Percentiles rank a stretch among this genome's conserved stretches.
Evolutionary conservation across 345 rosid species (phyloP).

Genomic region (Citrus reticulata): DNA sequence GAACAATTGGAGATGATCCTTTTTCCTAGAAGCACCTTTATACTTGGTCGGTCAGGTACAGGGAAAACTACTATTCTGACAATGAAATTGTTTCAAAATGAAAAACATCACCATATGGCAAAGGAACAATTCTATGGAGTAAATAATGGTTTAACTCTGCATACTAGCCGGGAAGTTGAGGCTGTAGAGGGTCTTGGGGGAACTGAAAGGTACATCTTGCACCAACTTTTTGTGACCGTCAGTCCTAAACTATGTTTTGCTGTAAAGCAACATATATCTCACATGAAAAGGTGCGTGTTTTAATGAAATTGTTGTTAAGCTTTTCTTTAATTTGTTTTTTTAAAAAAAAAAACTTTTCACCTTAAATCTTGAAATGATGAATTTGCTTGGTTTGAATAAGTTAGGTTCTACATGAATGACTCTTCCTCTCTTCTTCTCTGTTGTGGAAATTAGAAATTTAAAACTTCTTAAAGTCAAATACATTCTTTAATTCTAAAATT

Average conservation of each 20-base stretch:
- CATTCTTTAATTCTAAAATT: not conserved
- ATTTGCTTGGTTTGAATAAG: not conserved
- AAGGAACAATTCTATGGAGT: conserved; percentile 16
- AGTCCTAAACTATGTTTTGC: conserved; percentile 46
- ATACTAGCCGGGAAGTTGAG: not conserved
- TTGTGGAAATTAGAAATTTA: not conserved
- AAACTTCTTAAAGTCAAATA: not conserved
- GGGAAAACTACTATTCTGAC: conserved; percentile 59
- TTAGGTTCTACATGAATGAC: not conserved
- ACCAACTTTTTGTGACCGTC: conserved; percentile 55
- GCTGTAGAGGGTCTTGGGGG: conserved; percentile 4
- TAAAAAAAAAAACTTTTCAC: not conserved
- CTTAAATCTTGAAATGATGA: not conserved
- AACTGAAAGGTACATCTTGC: conserved; percentile 13
- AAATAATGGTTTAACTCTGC: not conserved
- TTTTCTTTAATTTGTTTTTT: too few relatives aligned
- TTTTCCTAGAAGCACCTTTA: conserved; percentile 38
- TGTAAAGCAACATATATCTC: conserved; percentile 35
- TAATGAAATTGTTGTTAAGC: not conserved
- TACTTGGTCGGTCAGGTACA: conserved; percentile 55
- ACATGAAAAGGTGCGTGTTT: not conserved
- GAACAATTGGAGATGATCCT: conserved; percentile 38
- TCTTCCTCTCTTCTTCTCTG: not conserved
- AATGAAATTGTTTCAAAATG: conserved; percentile 40
- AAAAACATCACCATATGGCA: conserved; percentile 28